Evolutionary conservation across 2,329 filamentous ascomycete species (phyloP), one percentile per base, ranked within the genome.

Genomic region (Coniochaeta ligniaria): DNA sequence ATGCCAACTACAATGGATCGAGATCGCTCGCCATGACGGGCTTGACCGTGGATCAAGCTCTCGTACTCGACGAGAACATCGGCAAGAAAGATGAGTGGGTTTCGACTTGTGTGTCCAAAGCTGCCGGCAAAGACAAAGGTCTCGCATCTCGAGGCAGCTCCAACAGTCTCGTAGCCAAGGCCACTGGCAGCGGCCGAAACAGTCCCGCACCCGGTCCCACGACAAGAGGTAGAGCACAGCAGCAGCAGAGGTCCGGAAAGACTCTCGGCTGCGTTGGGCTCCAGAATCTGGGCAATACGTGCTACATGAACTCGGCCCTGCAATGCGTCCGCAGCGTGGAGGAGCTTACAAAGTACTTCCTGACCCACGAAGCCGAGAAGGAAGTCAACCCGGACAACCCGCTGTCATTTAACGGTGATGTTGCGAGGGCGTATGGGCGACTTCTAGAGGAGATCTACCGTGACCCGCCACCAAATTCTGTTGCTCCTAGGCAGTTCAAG

Each of bases 301-400:
- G 95, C 75, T 99, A 99, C 76, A 97, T 98, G 93, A 98, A 98
- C 74, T 96, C 94, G 24, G 95, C 95, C 11, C 80, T 98, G 60
- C 95, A 99, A 72, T 99, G 95, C 72, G 85, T 99, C 58, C 87
- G 94, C 58, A 96, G 91, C 67, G 92, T 97, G 0, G 91, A 96
- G 70, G 95, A 99, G 74, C 78, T 99, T 64, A 94, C 92, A 6
- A 88, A 92, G 69, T 99, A 96, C 74, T 98, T 99, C 74, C 75
- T 97, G 57, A 81, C 84, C 58, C 83, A 87, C 62, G 83, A 88
- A 63, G 92, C 91, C 75, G 85, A 89, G 67, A 78, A 81, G 58
- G 94, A 99, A 69, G 82, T 98, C 66, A 99, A 99, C 73, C 80
- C 84, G 54, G 83, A 85, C 63, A 99, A 99, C 69, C 89, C 91